Conservation (phyloP, 495 filamentous ascomycete genomes). For the Tuber microsphaerosporum region DNA sequence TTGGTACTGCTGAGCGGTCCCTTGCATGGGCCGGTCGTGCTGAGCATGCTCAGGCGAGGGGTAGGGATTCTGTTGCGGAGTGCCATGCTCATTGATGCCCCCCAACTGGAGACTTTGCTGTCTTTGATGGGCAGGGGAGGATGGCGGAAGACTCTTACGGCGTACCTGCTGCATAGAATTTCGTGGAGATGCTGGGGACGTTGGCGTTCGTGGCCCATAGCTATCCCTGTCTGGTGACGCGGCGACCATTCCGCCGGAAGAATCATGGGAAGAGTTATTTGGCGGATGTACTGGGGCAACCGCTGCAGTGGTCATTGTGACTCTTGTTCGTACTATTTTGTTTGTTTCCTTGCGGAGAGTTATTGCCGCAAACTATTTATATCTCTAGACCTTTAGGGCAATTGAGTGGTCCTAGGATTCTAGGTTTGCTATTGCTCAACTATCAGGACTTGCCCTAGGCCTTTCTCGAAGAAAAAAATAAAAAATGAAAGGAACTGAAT, state of each 20-base stretch:
- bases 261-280: neutral
- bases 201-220: conserved; percentile 19
- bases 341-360: neutral
- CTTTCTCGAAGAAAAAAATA: neutral
- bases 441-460: neutral
- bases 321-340: neutral
- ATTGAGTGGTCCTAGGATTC: neutral
- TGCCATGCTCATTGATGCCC: conserved; percentile 22
- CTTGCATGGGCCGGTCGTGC: conserved; percentile 25
- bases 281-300: conserved; percentile 5
- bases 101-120: conserved; percentile 16
- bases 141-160: conserved; percentile 24
- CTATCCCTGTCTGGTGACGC: neutral
- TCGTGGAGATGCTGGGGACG: conserved; percentile 24
- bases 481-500: neutral
- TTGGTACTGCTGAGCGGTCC: conserved; percentile 35
- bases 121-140: conserved; percentile 23
- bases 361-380: conserved; percentile 15
- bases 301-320: conserved; percentile 9
- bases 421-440: neutral
- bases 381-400: neutral
- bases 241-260: neutral
- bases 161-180: conserved; percentile 20
- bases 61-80: conserved; percentile 23
- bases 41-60: conserved; percentile 35